Conservation (phyloP, 2,329 filamentous ascomycete species). For the Onygena corvina region DNA sequence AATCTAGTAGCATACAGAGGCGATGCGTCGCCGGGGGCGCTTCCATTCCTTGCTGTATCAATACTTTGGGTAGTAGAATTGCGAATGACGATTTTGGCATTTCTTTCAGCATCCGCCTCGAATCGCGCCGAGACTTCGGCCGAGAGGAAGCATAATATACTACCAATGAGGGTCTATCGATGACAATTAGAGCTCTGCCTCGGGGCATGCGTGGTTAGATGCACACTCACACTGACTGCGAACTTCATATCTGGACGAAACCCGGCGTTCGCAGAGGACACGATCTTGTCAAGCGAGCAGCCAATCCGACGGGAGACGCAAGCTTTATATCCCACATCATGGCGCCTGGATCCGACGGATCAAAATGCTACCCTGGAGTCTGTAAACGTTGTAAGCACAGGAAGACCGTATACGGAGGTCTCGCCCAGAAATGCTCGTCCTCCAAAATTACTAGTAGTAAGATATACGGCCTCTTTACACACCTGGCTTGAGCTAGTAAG, state of each 20-base stretch:
- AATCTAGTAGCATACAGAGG: slow-evolving; percentile 40
- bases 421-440: no score
- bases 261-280: no score
- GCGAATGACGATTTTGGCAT: slow-evolving; percentile 8
- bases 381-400: no score
- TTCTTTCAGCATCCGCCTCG: slow-evolving; percentile 5
- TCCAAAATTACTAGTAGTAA: no score
- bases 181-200: neutral
- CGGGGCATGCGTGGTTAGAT: neutral
- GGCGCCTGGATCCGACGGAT: slow-evolving; percentile 18
- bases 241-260: neutral
- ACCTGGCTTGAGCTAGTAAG: no score
- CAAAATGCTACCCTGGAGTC: no score
- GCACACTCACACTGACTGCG: neutral
- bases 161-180: neutral
- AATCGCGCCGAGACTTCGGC: neutral
- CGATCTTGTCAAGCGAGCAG: no score
- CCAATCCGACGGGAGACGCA: no score
- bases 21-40: neutral
- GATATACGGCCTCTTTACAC: no score
- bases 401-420: no score
- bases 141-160: slow-evolving; percentile 8
- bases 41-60: slow-evolving; percentile 6
- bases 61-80: slow-evolving; percentile 7
- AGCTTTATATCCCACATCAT: no score